A percentile compares a stretch with the other conserved stretches of the same genome.
phyloP scores from a whole-genome alignment of 1,139 yeast species.

The Trichomonascaceae sp. region DNA sequence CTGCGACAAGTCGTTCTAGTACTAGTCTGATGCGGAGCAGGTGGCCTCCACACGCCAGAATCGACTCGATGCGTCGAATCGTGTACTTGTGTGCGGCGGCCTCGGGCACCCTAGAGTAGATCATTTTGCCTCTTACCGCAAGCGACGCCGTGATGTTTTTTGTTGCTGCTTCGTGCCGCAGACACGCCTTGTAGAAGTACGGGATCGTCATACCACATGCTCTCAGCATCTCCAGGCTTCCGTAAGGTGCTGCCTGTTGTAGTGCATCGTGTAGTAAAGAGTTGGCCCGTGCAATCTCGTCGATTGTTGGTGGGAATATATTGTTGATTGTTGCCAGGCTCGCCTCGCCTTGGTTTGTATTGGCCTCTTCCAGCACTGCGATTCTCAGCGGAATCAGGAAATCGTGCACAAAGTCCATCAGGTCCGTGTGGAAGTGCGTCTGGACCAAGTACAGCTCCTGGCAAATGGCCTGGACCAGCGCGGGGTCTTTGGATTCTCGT shows the following conservation, averaged over 20 bases:
- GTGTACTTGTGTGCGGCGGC: conserved; percentile 29
- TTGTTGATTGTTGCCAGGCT: conserved; percentile 43
- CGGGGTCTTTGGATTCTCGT: conserved; percentile 10
- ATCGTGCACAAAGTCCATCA: conserved; percentile 64
- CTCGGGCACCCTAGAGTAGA: conserved; percentile 7
- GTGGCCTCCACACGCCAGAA: conserved; percentile 60
- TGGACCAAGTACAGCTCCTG: conserved; percentile 59
- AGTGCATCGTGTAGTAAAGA: conserved; percentile 71
- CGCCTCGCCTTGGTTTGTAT: conserved; percentile 16
- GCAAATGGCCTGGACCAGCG: conserved; percentile 35
- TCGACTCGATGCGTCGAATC: conserved; percentile 48
- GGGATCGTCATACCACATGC: conserved; percentile 77
- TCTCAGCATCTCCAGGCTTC: conserved; percentile 58
- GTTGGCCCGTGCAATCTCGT: conserved; percentile 80
- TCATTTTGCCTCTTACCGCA: conserved; percentile 15
- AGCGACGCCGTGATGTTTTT: conserved; percentile 39
- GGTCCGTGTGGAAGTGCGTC: conserved; percentile 54
- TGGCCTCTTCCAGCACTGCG: conserved; percentile 41
- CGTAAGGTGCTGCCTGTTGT: conserved; percentile 50
- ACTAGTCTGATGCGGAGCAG: conserved; percentile 58
- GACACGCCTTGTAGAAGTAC: conserved; percentile 81
- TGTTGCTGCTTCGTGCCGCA: conserved; percentile 87
- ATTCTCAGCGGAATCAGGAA: conserved; percentile 70
- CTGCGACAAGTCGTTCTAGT: conserved; percentile 38
- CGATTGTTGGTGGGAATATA: conserved; percentile 88